Evolutionary conservation across 306 rosid genomes (phyloP).

Genomic region (Citrullus colocynthis): DNA sequence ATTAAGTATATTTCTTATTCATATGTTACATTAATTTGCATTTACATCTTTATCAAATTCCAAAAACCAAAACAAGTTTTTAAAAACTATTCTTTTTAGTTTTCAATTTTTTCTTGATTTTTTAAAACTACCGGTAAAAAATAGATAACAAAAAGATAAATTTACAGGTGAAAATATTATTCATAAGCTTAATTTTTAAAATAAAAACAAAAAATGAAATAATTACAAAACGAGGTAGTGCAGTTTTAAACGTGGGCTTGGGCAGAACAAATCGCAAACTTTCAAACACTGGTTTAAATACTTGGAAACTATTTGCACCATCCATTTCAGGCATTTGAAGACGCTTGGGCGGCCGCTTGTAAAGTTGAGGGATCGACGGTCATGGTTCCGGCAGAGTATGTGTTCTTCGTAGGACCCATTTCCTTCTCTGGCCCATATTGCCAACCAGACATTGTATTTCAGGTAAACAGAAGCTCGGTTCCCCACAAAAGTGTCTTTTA

Average conservation of each 20-base stretch:
- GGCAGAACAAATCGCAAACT: not conserved
- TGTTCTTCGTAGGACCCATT: conserved; percentile 73
- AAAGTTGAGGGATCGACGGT: conserved; percentile 67
- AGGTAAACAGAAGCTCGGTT: conserved; percentile 34
- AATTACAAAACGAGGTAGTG: too few species aligned
- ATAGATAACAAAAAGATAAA: too few species aligned
- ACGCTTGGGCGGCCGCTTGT: conserved; percentile 85
- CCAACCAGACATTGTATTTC: conserved; percentile 62
- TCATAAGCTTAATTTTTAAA: too few species aligned
- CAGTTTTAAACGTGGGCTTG: not conserved
- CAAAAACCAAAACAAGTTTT: too few species aligned
- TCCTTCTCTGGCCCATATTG: conserved; percentile 92
- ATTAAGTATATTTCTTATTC: too few species aligned
- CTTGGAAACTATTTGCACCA: not conserved
- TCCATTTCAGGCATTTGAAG: conserved; percentile 71
- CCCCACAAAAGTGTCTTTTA: not conserved
- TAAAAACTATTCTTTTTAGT: too few species aligned
- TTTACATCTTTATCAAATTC: too few species aligned
- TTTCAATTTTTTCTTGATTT: too few species aligned
- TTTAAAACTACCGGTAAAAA: too few species aligned
- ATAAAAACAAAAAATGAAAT: too few species aligned
- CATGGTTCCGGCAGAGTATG: conserved; percentile 43
- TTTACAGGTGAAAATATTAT: too few species aligned
- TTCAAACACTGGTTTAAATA: not conserved
- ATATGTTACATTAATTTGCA: too few species aligned